Base-by-base conservation (phyloP, 257 asterid genomes). In the Misopates orontium region DNA sequence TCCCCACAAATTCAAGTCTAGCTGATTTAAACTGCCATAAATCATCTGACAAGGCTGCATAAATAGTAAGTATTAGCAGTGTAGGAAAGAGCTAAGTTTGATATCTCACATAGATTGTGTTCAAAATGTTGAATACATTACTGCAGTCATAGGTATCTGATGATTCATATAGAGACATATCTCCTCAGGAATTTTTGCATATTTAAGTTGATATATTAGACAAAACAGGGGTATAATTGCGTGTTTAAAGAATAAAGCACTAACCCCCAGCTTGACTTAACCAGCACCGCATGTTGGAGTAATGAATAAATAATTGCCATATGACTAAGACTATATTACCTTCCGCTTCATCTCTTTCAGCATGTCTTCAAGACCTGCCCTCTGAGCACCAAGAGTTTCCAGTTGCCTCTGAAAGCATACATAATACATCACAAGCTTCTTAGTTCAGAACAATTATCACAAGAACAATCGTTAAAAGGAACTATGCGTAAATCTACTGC, bases 281-380 rank as follows among this genome's bases (percentile, higher is more conserved):
- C 70, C 16, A 18, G 42, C 54, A 67, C 40, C 44, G 53, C 45
- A 25, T 54, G 19, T 40, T 23, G 22, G 56, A 57, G 25, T 42
- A 11, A 55, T 19, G 23, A 67, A 16, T 31, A 71, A 41, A 49
- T 18, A 64, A 45, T 23, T 60, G 52, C 18, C 47, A 57, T 63
- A 57, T 56, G 56, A 57, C 31, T 64, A 47, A 57, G 64, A 31
- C 59, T 53, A 71, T 66, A 57, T 25, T 77, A 94, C 99, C 96
- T 88, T 90, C 78, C 97, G 85, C 81, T 94, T 94, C 97, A 90
- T 94, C 85, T 94, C 99, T 85, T 94, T 94, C 77, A 94, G 87
- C 99, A 90, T 90, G 79, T 94, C 99, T 75, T 94, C 99, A 25
- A 94, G 96, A 49, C 97, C 92, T 67, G 99, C 97, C 79, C 99